Evolutionary conservation across 495 filamentous ascomycete genomes (phyloP).

Genomic region (Tetracladium marchalianum): DNA sequence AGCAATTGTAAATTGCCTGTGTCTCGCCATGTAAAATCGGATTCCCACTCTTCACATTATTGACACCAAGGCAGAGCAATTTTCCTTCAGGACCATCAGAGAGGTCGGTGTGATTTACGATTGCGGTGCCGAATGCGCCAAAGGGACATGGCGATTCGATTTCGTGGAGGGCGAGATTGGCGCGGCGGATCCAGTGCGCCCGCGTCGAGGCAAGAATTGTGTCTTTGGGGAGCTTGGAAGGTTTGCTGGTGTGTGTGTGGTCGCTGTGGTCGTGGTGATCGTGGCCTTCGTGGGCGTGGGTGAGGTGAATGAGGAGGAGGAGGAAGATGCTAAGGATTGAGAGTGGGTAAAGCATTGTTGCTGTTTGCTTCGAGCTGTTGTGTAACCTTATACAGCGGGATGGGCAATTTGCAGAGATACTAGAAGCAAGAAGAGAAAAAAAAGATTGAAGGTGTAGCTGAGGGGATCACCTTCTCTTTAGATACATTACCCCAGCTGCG

Average conservation of each 20-base stretch:
- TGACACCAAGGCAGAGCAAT: constrained; percentile 37
- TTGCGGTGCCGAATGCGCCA: constrained; percentile 39
- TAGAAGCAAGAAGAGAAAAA: neutral
- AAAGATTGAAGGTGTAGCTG: neutral
- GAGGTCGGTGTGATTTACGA: constrained; percentile 41
- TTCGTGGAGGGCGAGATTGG: constrained; percentile 31
- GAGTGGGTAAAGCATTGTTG: constrained; percentile 16
- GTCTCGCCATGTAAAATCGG: constrained; percentile 41
- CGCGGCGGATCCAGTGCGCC: constrained; percentile 39
- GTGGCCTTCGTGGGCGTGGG: neutral
- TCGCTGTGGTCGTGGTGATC: neutral
- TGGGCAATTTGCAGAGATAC: neutral
- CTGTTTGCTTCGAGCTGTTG: neutral
- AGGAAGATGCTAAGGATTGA: constrained; percentile 13
- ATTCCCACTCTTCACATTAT: constrained; percentile 32
- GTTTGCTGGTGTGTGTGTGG: neutral
- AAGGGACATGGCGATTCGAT: constrained; percentile 35
- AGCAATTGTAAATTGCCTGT: constrained; percentile 42
- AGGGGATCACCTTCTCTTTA: neutral
- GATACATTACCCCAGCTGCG: neutral
- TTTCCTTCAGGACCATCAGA: constrained; percentile 24
- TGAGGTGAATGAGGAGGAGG: constrained; percentile 14
- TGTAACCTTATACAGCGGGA: neutral
- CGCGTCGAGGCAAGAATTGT: constrained; percentile 27
- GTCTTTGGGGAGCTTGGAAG: constrained; percentile 17